Conservation (phyloP, 352 stramenopile species). For the Hyaloperonospora brassicae region DNA sequence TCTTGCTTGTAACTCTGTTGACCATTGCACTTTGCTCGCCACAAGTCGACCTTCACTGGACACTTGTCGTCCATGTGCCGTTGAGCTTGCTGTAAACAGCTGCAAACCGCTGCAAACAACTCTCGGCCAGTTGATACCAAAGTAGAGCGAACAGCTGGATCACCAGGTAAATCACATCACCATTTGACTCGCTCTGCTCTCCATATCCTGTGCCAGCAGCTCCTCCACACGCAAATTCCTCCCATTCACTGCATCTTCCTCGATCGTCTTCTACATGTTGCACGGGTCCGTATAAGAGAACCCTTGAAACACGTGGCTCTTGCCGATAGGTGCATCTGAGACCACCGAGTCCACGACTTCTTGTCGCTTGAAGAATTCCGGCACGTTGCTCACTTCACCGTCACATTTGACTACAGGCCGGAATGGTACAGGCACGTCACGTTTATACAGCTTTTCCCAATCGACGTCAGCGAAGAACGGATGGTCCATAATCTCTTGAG, state of each 20-base stretch:
- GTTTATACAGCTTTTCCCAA: slow-evolving; percentile 76
- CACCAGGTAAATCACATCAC: no score
- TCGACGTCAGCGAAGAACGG: slow-evolving; percentile 72
- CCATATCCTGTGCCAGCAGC: no score
- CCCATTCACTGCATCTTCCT: slow-evolving; percentile 7
- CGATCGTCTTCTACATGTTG: slow-evolving; percentile 29
- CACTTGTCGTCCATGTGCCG: no score
- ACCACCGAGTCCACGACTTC: slow-evolving; percentile 70
- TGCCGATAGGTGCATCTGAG: slow-evolving; percentile 44
- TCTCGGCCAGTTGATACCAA: no score
- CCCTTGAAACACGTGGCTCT: slow-evolving; percentile 62
- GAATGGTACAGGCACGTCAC: slow-evolving; percentile 59
- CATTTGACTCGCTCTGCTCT: no score
- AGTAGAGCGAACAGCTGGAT: no score
- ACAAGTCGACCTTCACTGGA: no score
- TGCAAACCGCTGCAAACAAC: no score
- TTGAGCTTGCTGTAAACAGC: no score
- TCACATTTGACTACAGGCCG: slow-evolving; percentile 58
- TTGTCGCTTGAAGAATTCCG: slow-evolving; percentile 77
- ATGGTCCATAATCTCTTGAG: slow-evolving; percentile 78
- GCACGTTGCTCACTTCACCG: slow-evolving; percentile 67
- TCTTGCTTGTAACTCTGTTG: no score
- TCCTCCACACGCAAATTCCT: not conserved
- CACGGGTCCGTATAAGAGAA: slow-evolving; percentile 76
- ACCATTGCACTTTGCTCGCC: no score